phyloP scores from a whole-genome alignment of 2,329 filamentous ascomycete genomes.

The Pseudogymnoascus destructans region DNA sequence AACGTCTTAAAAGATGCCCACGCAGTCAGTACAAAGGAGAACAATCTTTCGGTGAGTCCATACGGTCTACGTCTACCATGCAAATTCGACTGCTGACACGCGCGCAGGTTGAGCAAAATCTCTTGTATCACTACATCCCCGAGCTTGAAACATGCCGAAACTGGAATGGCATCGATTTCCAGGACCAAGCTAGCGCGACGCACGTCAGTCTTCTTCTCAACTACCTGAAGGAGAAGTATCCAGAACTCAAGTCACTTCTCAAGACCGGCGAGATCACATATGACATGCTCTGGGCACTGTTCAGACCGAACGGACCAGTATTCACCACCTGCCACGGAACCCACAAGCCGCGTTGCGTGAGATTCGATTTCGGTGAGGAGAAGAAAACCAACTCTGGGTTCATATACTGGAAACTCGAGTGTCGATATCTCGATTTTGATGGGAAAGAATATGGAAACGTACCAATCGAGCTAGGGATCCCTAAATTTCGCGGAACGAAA shows the following conservation, averaged over 20 bases:
- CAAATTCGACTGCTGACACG: neutral
- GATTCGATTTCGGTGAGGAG: conserved; percentile 17
- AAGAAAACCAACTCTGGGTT: too few relatives aligned
- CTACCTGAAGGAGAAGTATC: conserved; percentile 3
- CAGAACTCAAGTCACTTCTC: conserved; percentile 21
- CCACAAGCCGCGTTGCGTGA: conserved; percentile 16
- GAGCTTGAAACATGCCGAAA: conserved; percentile 11
- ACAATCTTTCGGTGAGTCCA: too few relatives aligned
- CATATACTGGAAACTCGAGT: too few relatives aligned
- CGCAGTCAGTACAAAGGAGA: conserved; percentile 17
- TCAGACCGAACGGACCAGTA: conserved; percentile 25
- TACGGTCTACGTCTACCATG: neutral
- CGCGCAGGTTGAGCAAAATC: conserved; percentile 13
- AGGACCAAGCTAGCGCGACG: neutral
- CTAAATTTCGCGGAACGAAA: too few relatives aligned
- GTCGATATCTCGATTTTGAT: too few relatives aligned
- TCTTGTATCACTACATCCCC: conserved; percentile 14
- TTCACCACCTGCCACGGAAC: conserved; percentile 21
- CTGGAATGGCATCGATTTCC: neutral
- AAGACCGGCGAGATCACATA: conserved; percentile 25
- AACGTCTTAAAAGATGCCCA: conserved; percentile 24
- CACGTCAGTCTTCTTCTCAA: neutral
- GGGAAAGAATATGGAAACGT: too few relatives aligned
- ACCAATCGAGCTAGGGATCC: too few relatives aligned
- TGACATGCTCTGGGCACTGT: conserved; percentile 27